Conservation (phyloP, 169 alveolate genomes). For the Theileria annulata region DNA sequence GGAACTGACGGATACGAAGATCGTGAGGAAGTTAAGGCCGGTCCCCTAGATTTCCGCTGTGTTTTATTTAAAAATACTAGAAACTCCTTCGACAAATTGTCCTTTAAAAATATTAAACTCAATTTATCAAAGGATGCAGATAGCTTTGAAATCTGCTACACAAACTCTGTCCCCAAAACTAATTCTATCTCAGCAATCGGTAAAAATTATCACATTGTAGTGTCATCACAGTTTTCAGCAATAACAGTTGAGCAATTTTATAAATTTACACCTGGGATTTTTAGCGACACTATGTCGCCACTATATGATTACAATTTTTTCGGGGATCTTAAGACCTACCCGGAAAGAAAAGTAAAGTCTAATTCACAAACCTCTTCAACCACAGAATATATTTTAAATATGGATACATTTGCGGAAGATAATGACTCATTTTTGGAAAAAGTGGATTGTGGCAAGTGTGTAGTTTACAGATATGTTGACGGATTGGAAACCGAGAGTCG, state of each 20-base stretch:
- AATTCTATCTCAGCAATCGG: too few species aligned
- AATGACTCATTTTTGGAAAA: conserved; percentile 4
- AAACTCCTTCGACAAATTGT: conserved; percentile 19
- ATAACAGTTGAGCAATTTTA: conserved; percentile 47
- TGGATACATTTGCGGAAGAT: not conserved
- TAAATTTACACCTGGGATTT: not conserved
- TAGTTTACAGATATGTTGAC: conserved; percentile 9
- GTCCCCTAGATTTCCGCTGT: conserved; percentile 3
- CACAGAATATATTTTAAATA: conserved; percentile 9
- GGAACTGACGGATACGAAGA: not conserved
- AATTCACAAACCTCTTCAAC: not conserved
- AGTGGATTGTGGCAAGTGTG: conserved; percentile 8
- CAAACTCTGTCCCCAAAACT: not conserved
- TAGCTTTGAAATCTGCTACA: conserved; percentile 37
- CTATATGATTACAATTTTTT: conserved; percentile 12
- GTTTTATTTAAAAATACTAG: conserved; percentile 15
- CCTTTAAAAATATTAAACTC: conserved; percentile 20
- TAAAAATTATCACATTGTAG: not conserved
- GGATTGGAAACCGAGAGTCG: conserved; percentile 8
- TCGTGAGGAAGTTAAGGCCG: not conserved
- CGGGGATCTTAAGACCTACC: conserved; percentile 3
- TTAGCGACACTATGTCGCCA: conserved; percentile 5
- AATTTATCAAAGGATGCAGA: conserved; percentile 14
- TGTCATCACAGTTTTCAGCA: conserved; percentile 11
- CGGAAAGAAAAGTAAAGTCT: not conserved